Percentiles rank a stretch among this genome's conserved stretches.
These are phyloP conservation scores for Viola odorata DNA, from an alignment of 345 rosid species.

Conservation along the genomic window DNA sequence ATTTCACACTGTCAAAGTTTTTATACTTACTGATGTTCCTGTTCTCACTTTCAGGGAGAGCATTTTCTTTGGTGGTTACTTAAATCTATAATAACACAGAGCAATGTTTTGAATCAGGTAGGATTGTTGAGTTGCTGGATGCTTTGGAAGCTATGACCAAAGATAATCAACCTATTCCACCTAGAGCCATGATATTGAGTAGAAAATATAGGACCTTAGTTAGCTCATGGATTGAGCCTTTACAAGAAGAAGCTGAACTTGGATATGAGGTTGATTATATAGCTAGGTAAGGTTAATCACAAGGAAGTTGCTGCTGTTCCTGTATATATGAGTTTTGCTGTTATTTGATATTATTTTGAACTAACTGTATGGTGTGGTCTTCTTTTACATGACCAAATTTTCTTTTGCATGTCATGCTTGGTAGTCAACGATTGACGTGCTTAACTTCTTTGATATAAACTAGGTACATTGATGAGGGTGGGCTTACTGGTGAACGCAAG, in stretches of 20 bases:
- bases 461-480: conserved; percentile 89
- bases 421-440: neutral
- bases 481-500: conserved; percentile 95
- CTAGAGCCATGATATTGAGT: conserved; percentile 89
- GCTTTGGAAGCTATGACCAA: conserved; percentile 84
- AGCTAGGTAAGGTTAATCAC: conserved; percentile 53
- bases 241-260: conserved; percentile 94
- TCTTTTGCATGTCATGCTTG: conserved; percentile 3
- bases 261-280: conserved; percentile 87
- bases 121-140: conserved; percentile 78
- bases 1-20: too few species aligned
- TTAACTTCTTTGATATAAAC: conserved; percentile 17
- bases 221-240: conserved; percentile 98
- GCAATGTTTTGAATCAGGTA: conserved; percentile 55
- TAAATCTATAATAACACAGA: neutral
- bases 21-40: too few species aligned
- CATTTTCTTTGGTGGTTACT: too few species aligned
- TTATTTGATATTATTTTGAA: neutral
- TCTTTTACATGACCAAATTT: neutral
- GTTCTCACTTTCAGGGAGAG: too few species aligned
- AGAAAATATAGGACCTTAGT: conserved; percentile 88
- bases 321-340: neutral
- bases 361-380: neutral
- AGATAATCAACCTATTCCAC: conserved; percentile 80
- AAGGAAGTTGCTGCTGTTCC: neutral